Evolutionary conservation across 129 eudicot species (phyloP).

Genomic region (Dittrichia graveolens): DNA sequence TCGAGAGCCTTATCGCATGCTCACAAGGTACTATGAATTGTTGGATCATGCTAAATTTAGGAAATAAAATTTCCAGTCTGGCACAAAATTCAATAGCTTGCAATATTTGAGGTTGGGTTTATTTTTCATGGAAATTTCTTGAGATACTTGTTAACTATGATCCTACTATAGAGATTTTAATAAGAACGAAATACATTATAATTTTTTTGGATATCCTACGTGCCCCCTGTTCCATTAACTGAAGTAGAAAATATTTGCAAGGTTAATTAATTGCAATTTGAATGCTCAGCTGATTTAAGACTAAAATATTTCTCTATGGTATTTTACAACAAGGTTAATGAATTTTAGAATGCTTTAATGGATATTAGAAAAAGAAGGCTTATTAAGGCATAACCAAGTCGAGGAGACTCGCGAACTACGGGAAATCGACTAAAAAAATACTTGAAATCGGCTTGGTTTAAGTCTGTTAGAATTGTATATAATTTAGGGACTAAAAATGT

Average conservation of each 20-base stretch:
- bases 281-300: too few species aligned
- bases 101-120: background rate
- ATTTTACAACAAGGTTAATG: too few species aligned
- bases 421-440: too few species aligned
- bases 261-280: too few species aligned
- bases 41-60: background rate
- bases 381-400: too few species aligned
- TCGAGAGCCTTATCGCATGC: slow-evolving; percentile 97
- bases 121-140: background rate
- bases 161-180: background rate
- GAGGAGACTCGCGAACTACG: too few species aligned
- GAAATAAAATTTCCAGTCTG: background rate
- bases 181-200: background rate
- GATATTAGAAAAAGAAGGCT: too few species aligned
- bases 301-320: too few species aligned
- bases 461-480: too few species aligned
- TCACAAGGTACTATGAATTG: slow-evolving; percentile 57
- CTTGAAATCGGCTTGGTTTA: too few species aligned
- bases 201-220: background rate
- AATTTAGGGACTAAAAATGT: too few species aligned
- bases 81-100: background rate
- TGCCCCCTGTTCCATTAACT: background rate
- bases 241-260: background rate
- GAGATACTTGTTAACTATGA: background rate
- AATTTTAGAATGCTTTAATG: too few species aligned